Percentiles rank a stretch among this genome's conserved stretches.
These are phyloP conservation scores for Ophiostoma sp. DNA, from an alignment of 2,329 filamentous ascomycete species.

Conservation along the genomic window DNA sequence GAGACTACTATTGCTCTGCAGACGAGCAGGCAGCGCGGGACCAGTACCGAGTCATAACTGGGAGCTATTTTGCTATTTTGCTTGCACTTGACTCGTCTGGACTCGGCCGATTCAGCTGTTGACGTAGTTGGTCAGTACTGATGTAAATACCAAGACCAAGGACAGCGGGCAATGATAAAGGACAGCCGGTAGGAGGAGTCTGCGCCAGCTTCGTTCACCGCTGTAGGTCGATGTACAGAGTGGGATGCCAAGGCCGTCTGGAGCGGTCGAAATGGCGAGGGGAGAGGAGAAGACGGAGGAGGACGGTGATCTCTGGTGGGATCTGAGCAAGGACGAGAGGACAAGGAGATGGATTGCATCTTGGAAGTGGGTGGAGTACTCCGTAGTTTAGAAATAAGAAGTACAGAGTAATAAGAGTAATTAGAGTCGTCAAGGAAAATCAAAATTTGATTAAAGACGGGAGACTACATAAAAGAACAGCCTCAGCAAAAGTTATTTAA, in stretches of 20 bases:
- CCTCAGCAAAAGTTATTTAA: too few relatives aligned
- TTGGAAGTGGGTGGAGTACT: not conserved
- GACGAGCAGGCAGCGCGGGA: not conserved
- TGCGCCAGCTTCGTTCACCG: slow-evolving; percentile 21
- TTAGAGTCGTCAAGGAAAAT: too few relatives aligned
- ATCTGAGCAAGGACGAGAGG: not conserved
- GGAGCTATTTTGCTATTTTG: not conserved
- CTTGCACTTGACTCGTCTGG: not conserved
- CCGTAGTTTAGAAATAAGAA: too few relatives aligned
- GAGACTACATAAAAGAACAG: not conserved
- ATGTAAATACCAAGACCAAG: not conserved
- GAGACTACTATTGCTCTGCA: not conserved
- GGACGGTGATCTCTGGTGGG: not conserved
- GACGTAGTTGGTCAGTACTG: not conserved
- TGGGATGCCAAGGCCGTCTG: slow-evolving; percentile 20
- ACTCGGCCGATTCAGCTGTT: not conserved
- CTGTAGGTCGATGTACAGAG: not conserved
- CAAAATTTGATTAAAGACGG: too few relatives aligned
- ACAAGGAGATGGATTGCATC: not conserved
- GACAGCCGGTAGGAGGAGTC: not conserved
- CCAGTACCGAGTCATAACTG: not conserved
- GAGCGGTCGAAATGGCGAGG: slow-evolving; percentile 14
- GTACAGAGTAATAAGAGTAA: not conserved
- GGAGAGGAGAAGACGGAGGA: not conserved
- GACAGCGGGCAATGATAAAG: not conserved